Percentiles rank a stretch among this genome's conserved stretches.
Evolutionary conservation across 2,329 filamentous ascomycete genomes (phyloP).

Genomic region (Claviceps sp.): DNA sequence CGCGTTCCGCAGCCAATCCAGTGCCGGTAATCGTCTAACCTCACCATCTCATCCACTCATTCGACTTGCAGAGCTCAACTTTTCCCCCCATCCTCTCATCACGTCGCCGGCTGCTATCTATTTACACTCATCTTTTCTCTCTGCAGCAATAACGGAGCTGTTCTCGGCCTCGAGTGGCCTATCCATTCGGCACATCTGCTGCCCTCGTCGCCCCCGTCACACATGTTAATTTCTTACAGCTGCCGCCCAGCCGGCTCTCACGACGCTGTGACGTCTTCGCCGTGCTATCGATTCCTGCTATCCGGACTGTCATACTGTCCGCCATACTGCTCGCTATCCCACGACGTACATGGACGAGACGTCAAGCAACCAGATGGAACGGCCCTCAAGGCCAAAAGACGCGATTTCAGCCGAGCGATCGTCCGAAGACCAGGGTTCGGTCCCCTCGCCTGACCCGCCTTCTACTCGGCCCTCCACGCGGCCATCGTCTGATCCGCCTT

Average conservation of each 20-base stretch:
- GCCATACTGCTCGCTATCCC: neutral
- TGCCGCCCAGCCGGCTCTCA: constrained; percentile 40
- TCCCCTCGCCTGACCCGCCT: constrained; percentile 44
- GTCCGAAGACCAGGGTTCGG: constrained; percentile 22
- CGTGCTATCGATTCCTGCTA: constrained; percentile 13
- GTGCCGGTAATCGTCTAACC: constrained; percentile 11
- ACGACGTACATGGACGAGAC: constrained; percentile 3
- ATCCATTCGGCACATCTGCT: neutral
- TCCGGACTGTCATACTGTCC: neutral
- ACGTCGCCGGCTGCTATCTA: neutral
- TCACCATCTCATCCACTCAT: constrained; percentile 3
- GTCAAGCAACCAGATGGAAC: constrained; percentile 34
- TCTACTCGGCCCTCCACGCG: constrained; percentile 30
- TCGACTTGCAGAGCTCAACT: neutral
- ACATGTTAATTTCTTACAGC: constrained; percentile 45
- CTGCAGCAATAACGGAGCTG: neutral
- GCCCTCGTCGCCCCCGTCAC: constrained; percentile 21
- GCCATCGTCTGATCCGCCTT: constrained; percentile 46
- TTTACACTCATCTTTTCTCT: neutral
- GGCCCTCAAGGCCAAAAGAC: constrained; percentile 34
- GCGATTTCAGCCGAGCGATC: constrained; percentile 32
- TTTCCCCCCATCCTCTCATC: constrained; percentile 1
- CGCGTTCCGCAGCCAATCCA: constrained; percentile 20
- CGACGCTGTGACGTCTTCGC: constrained; percentile 36
- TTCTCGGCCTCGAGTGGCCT: neutral